Conservation (phyloP, 2,329 filamentous ascomycete genomes). For the Talaromyces marneffei region DNA sequence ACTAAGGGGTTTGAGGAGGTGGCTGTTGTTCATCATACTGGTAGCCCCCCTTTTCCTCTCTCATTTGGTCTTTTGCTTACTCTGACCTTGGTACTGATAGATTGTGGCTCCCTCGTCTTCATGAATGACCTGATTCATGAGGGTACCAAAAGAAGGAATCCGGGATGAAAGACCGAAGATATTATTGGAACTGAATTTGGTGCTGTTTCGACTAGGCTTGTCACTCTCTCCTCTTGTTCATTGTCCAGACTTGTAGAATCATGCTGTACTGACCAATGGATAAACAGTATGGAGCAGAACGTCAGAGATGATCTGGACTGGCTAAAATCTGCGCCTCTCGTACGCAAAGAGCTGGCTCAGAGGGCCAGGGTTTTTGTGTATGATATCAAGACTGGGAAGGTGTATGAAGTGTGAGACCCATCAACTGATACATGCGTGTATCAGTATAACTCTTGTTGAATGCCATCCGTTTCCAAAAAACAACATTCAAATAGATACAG, state of each 20-base stretch:
- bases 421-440: too few species aligned
- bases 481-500: too few species aligned
- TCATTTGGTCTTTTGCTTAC: not conserved
- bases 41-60: not conserved
- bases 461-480: too few species aligned
- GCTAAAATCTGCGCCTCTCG: not conserved
- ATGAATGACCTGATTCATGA: not conserved
- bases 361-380: not conserved
- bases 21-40: not conserved
- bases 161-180: not conserved
- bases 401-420: not conserved
- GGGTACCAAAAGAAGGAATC: not conserved
- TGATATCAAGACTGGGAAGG: not conserved
- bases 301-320: conserved; percentile 5
- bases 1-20: not conserved
- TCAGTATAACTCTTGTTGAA: too few species aligned
- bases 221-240: not conserved
- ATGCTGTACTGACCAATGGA: not conserved
- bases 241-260: not conserved
- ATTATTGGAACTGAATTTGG: not conserved
- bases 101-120: not conserved
- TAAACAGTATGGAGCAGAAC: not conserved
- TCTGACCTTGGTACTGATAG: not conserved
- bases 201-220: not conserved
- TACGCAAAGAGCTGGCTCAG: not conserved